A percentile compares a stretch with the other conserved stretches of the same genome.
These are phyloP conservation scores for Coffea eugenioides DNA, from an alignment of 257 asterid genomes.

Conservation along the genomic window DNA sequence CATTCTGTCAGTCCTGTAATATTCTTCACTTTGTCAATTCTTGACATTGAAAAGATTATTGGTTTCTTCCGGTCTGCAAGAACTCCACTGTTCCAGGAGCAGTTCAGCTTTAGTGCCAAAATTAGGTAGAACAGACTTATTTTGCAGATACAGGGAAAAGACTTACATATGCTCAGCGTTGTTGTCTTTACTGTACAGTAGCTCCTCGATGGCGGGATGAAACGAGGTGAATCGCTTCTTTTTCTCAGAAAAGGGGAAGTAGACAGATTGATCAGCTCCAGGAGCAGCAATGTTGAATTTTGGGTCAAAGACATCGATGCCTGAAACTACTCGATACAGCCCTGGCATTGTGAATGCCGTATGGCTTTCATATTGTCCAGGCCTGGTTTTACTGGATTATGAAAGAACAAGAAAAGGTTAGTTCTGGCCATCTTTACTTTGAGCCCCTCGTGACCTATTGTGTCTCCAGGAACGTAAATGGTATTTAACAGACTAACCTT, in stretches of 20 bases:
- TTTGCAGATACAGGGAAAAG: neutral
- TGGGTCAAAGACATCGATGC: constrained; percentile 74
- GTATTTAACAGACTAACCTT: constrained; percentile 42
- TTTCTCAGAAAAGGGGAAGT: constrained; percentile 64
- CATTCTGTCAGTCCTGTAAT: constrained; percentile 78
- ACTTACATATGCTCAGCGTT: constrained; percentile 79
- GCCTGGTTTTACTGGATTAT: constrained; percentile 50
- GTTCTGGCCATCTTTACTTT: neutral
- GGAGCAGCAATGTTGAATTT: constrained; percentile 88
- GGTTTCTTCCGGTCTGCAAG: constrained; percentile 71
- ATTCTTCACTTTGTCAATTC: constrained; percentile 78
- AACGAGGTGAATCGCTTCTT: constrained; percentile 51
- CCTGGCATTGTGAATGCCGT: constrained; percentile 81
- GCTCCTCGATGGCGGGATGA: constrained; percentile 54
- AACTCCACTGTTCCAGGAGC: constrained; percentile 55
- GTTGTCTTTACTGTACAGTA: constrained; percentile 58
- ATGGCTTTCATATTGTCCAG: constrained; percentile 92
- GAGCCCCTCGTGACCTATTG: neutral
- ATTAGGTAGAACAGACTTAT: neutral
- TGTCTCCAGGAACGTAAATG: constrained; percentile 8
- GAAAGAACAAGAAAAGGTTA: neutral
- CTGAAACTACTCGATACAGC: constrained; percentile 71
- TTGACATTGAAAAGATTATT: constrained; percentile 82
- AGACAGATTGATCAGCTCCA: constrained; percentile 84
- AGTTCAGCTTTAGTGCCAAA: constrained; percentile 8